Evolutionary conservation across 2,329 filamentous ascomycete genomes (phyloP), one percentile per base, ranked within the genome.

Genomic region (Botrytis hyacinthi): DNA sequence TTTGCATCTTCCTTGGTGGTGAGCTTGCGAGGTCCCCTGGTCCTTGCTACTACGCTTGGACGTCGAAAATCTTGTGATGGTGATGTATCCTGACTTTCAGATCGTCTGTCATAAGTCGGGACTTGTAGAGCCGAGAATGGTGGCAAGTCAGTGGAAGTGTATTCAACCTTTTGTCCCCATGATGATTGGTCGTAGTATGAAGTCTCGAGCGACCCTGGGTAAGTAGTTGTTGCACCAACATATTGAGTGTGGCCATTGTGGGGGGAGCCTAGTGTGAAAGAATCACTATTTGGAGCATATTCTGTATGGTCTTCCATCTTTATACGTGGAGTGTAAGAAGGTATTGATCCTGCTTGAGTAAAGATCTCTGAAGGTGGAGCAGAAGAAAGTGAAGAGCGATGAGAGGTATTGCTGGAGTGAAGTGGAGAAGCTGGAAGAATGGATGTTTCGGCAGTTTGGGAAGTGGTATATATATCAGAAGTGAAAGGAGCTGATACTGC

Each of bases 1-100:
- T 90, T 93, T 72, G 91, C 92, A 77, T 93, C 91, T 76, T 91
- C 91, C 73, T 87, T 87, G 29, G 90, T 90, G 3, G 89, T 91
- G 77, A 87, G 85, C 78, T 86, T 87, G 61, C 88, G 85, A 29
- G 84, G 83, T 20, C 76, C 77, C 73, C 79, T 77, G 29, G 77
- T 79, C 20, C 79, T 77, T 26, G 79, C 75, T 48, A 80, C 71
- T 10, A 76, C 76, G 20, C 77, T 72, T 48, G 68, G 61, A 44
- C 75, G 75, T 63, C 76, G 74, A 42, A 66, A 74, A 32, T 74
- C 74, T 22, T 77, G 76, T 61, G 76, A 61, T 18, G 66, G 72
- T 18, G 68, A 68, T 63, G 73, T 72, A 32, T 79, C 79, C 48
- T 76, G 75, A 72, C 75, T 78, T 42, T 78, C 76, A 16, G 78